Base-by-base conservation (phyloP, 345 rosid genomes). In the Chamaenerion angustifolium region DNA sequence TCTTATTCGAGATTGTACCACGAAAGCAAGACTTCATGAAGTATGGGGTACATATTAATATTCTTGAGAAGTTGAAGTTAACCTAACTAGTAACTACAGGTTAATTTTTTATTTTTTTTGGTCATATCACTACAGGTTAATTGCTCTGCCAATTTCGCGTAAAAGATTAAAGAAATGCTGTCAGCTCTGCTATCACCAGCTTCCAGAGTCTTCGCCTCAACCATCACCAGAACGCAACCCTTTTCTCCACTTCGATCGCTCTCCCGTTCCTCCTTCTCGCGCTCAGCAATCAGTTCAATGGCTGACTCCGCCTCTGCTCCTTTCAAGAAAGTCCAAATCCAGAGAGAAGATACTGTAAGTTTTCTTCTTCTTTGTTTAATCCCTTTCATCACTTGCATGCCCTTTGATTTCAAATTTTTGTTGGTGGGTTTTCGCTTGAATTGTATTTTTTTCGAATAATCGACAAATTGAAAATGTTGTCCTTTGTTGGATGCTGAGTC, bases 281-380 rank as follows among this genome's bases (percentile, higher is more conserved):
- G 37, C 40, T 54, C 40, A 45, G 50, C 71, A 14, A 46, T 72
- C 69, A 66, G 84, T 46, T 66, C 94, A 46, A 90, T 90, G 98
- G 92, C 95, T 2, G 75, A 66, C 62, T 78, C 81, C 3, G 63
- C 80, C 12, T 59, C 57, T 16, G 44, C 62, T 21, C 60, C 76
- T 11, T 90, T 90, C 68, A 74, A 64, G 67, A 86, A 81, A 73
- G 55, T 90, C 64, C 95, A 80, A 69, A 79, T 90, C 79, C 81
- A 77, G 51, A 77, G 97, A 70, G 95, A 79, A 52, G 80, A 77
- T 54, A 78, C 88, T 0, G 97, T 85, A 53, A 77, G 83, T 65
- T 31, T 42, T 3, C 11, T 16, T 48, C 49, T 18, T 4, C 1
- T 40, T 1, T 19, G 43, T 15, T 17, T 27, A 4, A 27, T 12